These are phyloP conservation scores for Scedosporium aurantiacum DNA, from an alignment of 2,329 filamentous ascomycete genomes.

Conservation along the genomic window DNA sequence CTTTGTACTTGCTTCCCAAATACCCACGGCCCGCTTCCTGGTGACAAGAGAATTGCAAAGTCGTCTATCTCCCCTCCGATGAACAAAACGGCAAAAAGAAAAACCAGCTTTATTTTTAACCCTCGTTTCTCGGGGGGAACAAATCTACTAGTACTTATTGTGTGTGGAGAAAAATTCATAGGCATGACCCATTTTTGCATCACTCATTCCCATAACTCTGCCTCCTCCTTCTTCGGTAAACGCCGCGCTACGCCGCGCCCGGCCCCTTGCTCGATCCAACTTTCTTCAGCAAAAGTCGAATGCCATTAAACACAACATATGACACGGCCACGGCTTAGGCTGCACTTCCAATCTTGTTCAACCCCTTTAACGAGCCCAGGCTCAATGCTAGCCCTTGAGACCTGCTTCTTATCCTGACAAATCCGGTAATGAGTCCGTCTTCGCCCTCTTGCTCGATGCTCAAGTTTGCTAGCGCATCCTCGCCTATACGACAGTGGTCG, in stretches of 20 bases:
- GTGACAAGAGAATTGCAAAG: no score
- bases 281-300: background rate
- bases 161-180: background rate
- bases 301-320: background rate
- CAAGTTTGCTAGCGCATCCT: slow-evolving; percentile 94
- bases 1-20: no score
- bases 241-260: background rate
- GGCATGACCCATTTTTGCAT: slow-evolving; percentile 4
- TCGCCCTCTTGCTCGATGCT: slow-evolving; percentile 97
- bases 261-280: background rate
- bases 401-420: slow-evolving; percentile 93
- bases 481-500: slow-evolving; percentile 44
- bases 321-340: slow-evolving; percentile 14
- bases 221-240: background rate
- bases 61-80: no score
- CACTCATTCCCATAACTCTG: background rate
- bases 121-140: background rate
- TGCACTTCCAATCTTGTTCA: slow-evolving; percentile 63
- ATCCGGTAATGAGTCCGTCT: slow-evolving; percentile 88
- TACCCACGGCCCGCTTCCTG: no score
- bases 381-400: slow-evolving; percentile 91
- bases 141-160: background rate
- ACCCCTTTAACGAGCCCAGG: slow-evolving; percentile 83
- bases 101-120: background rate
- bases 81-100: background rate